Evolutionary conservation across 352 stramenopile species (phyloP).

Genomic region (Pythium coloratum): DNA sequence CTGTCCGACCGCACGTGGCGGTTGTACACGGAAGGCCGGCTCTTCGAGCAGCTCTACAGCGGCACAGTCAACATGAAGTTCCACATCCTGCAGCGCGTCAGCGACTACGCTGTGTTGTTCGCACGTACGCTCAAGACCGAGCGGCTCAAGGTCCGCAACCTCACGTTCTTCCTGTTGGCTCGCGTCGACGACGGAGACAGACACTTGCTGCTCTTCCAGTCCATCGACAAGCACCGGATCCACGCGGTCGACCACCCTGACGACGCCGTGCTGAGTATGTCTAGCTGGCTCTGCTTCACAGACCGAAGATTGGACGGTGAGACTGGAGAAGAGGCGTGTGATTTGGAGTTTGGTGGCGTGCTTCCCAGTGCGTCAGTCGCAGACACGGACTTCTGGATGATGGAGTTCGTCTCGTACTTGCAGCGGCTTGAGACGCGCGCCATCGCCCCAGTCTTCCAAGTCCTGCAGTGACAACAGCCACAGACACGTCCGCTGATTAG

Average conservation of each 20-base stretch:
- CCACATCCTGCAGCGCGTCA: constrained; percentile 37
- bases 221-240: constrained; percentile 33
- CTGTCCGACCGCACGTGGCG: constrained; percentile 27
- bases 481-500: too few relatives aligned
- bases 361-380: constrained; percentile 26
- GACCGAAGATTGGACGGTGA: constrained; percentile 6
- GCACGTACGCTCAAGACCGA: constrained; percentile 35
- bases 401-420: constrained; percentile 38
- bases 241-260: constrained; percentile 13
- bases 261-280: constrained; percentile 35
- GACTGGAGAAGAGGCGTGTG: background rate
- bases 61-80: constrained; percentile 34
- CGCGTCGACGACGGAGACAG: constrained; percentile 23
- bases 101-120: constrained; percentile 35
- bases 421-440: constrained; percentile 33
- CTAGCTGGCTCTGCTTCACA: constrained; percentile 38
- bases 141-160: constrained; percentile 23
- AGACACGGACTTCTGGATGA: constrained; percentile 36
- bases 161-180: constrained; percentile 41
- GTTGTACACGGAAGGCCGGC: constrained; percentile 32
- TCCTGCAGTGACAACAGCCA: constrained; percentile 6
- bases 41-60: constrained; percentile 40
- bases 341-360: constrained; percentile 30
- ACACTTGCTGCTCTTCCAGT: constrained; percentile 37
- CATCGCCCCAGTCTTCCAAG: constrained; percentile 32